Percentiles rank a stretch among this genome's conserved stretches.
Conservation (phyloP, 2,329 filamentous ascomycete species). For the Apiospora pterosperma region DNA sequence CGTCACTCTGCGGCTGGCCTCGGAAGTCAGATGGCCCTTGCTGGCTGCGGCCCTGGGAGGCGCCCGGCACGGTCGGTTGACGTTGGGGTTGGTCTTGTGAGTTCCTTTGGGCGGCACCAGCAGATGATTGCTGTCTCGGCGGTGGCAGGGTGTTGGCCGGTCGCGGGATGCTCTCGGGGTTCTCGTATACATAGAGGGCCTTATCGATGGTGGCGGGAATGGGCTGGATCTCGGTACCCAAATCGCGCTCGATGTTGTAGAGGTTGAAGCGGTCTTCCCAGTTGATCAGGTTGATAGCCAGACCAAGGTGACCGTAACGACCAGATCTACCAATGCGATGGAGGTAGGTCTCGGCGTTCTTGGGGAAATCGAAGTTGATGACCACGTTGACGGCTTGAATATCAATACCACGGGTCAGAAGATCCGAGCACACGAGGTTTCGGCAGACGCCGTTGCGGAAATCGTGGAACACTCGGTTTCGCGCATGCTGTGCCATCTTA, state of each 20-base stretch:
- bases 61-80: constrained; percentile 13
- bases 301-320: constrained; percentile 91
- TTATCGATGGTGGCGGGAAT: constrained; percentile 95
- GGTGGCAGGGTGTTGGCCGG: constrained; percentile 53
- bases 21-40: constrained; percentile 26
- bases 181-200: constrained; percentile 96
- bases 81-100: constrained; percentile 24
- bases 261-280: constrained; percentile 99
- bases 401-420: constrained; percentile 97
- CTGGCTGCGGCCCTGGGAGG: constrained; percentile 18
- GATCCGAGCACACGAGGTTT: constrained; percentile 95
- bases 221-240: constrained; percentile 96
- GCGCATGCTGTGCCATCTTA: constrained; percentile 93
- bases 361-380: constrained; percentile 99
- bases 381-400: constrained; percentile 99
- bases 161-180: constrained; percentile 89
- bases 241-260: constrained; percentile 96
- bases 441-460: constrained; percentile 97
- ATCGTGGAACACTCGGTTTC: constrained; percentile 98
- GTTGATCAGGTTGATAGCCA: constrained; percentile 98
- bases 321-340: constrained; percentile 98
- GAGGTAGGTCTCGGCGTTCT: constrained; percentile 98
- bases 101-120: constrained; percentile 17
- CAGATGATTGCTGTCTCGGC: constrained; percentile 11
- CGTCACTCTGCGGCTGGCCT: constrained; percentile 23